Base-by-base conservation (phyloP, 495 filamentous ascomycete species). In the Aspergillus conjunctus region DNA sequence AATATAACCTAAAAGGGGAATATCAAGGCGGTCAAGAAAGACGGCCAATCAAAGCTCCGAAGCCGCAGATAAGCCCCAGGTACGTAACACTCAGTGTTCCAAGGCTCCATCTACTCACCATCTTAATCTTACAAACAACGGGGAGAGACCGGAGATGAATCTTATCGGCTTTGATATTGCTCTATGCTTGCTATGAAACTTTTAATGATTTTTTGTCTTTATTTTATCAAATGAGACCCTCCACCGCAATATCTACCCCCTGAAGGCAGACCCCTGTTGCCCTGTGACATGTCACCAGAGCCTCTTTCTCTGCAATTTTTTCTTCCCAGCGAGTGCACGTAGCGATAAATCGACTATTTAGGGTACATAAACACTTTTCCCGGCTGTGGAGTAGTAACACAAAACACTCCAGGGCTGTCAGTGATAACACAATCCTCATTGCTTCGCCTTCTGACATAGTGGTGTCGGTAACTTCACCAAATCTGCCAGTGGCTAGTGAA, bases 1-100 rank as follows among this genome's bases (percentile, higher is more conserved):
- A 60, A 60, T 60, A 60, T 54, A 60, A 49, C 58, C 51, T 37
- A 48, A 60, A 55, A 10, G 31, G 58, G 37, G 11, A 60, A 39
- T 17, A 43, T 6, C n/a, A 1, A 32, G 51, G 58, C 58, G 58
- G 58, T 60, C 21, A 49, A 21, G 3, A 3, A 15, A 26, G 8
- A 4, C 2, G 10, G 20, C 58, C 51, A 60, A 60, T 60, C 15
- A 48, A 17, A 32, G 15, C 20, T 17, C 4, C 8, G 17, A 21
- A 11, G 4, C 18, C 4, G 11, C 17, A 10, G 6, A 48, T 48
- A 18, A 20, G 44, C 44, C 44, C 18, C 44, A 48, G 44, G 44
- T 22, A 21, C 44, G n/a, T 17, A 48, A 22, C 39, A 43, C 10
- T 46, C 6, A 17, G 9, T 9, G 20, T 17, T 10, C 17, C 15